Percentiles rank a stretch among this genome's conserved stretches.
phyloP scores from a whole-genome alignment of 2,329 filamentous ascomycete species.

The Moelleriella libera region DNA sequence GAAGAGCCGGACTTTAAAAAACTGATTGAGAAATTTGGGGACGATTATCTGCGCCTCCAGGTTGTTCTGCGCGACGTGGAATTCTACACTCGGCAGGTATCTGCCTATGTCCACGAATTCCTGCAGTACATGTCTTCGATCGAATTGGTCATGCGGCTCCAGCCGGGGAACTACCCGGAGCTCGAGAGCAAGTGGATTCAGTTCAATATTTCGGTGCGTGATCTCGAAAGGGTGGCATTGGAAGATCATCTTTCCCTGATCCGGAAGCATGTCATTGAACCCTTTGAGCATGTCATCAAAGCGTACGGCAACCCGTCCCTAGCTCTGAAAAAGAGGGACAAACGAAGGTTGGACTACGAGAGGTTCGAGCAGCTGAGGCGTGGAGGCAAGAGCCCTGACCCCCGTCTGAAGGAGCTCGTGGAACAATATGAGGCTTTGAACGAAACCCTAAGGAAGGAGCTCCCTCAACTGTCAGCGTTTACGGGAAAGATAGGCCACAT shows the following conservation, averaged over 20 bases:
- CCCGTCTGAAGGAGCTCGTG: conserved; percentile 69
- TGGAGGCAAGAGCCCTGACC: conserved; percentile 72
- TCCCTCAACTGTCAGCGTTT: conserved; percentile 68
- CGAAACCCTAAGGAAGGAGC: conserved; percentile 81
- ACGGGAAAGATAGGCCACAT: conserved; percentile 77
- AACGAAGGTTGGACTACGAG: conserved; percentile 81
- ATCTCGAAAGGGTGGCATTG: conserved; percentile 70
- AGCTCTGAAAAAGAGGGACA: conserved; percentile 88
- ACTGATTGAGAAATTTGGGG: conserved; percentile 73
- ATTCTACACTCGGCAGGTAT: conserved; percentile 71
- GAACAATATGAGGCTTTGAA: conserved; percentile 88
- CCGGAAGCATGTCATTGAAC: conserved; percentile 71
- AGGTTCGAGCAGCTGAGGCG: conserved; percentile 66
- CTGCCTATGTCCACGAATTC: conserved; percentile 68
- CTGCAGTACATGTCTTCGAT: conserved; percentile 69
- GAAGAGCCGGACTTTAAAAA: conserved; percentile 75
- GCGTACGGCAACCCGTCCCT: conserved; percentile 72
- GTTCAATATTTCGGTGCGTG: conserved; percentile 75
- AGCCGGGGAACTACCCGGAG: conserved; percentile 64
- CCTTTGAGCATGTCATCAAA: conserved; percentile 64
- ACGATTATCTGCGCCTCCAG: conserved; percentile 84
- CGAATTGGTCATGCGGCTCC: conserved; percentile 63
- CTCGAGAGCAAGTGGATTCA: conserved; percentile 89
- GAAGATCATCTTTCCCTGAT: conserved; percentile 67
- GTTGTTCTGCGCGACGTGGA: conserved; percentile 91